Base-by-base conservation (phyloP, 2,329 filamentous ascomycete genomes). In the Torrubiellomyces zombiae region DNA sequence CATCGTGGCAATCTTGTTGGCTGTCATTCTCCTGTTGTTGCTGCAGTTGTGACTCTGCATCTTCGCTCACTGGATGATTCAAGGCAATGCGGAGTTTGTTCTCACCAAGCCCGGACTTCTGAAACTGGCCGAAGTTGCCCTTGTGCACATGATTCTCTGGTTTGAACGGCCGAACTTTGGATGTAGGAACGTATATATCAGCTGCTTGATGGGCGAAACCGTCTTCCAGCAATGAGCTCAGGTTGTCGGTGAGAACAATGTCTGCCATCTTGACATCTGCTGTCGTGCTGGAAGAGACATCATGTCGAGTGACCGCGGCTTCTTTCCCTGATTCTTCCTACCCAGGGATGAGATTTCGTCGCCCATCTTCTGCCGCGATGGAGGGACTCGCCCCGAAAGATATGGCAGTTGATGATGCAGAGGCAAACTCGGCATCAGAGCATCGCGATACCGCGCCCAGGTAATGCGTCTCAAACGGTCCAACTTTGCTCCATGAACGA, bases 81-180 rank as follows among this genome's bases (percentile, higher is more conserved):
- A 18, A 6, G 6, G 11, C 13, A 14, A 14, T 15, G 13, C 6
- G 17, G 6, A 6, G 20, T 6, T 17, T n/a, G 20, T 5, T 18
- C 20, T 2, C 18, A 12, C 4, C 19, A 24, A 20, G 14, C 21
- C 14, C 15, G 16, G 10, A 6, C 18, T 7, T 30, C 27, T 5
- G 24, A 17, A 9, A 14, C 18, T 14, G 23, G 20, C 7, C n/a
- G n/a, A n/a, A n/a, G n/a, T n/a, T n/a, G n/a, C 16, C n/a, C 3
- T 17, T 18, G 3, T 21, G 15, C 11, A 32, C 22, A 13, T 28
- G 31, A 16, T 32, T n/a, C n/a, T 32, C 20, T 32, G 31, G 14
- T 23, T 27, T 20, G 19, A 28, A 38, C 4, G 41, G 30, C 6
- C 34, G 32, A 7, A 39, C 27, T 16, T 41, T 42, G 11, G 40